phyloP scores from a whole-genome alignment of 2,329 filamentous ascomycete species.

The Grosmannia serpens region DNA sequence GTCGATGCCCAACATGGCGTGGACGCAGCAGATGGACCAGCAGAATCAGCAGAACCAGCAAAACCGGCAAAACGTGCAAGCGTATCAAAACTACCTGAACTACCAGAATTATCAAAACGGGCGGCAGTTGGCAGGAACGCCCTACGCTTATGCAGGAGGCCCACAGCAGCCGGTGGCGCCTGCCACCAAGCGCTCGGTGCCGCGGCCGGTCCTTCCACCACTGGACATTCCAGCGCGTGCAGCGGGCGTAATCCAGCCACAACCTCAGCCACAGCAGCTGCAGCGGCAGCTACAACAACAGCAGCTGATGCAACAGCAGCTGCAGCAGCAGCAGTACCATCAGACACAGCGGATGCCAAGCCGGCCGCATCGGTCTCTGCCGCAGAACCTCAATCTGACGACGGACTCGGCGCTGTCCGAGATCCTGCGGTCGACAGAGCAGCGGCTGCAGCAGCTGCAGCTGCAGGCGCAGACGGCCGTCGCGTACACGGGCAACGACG shows the following conservation, averaged over 20 bases:
- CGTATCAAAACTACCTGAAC: not conserved
- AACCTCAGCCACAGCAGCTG: not conserved
- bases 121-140: not conserved
- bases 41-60: not conserved
- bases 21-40: not conserved
- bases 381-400: not conserved
- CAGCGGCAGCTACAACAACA: not conserved
- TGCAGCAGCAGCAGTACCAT: not conserved
- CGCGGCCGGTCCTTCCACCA: not conserved
- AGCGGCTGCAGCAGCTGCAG: conserved; percentile 24
- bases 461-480: not conserved
- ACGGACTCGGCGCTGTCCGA: conserved; percentile 38
- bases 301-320: conserved; percentile 5
- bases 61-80: not conserved
- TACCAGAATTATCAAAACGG: not conserved
- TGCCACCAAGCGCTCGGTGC: not conserved
- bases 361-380: not conserved
- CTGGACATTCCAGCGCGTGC: not conserved
- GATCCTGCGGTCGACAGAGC: conserved; percentile 42
- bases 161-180: not conserved
- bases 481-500: not conserved
- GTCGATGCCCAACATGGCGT: not conserved
- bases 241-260: no score
- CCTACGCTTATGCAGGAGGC: not conserved
- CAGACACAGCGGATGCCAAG: not conserved